phyloP scores from a whole-genome alignment of 2,329 filamentous ascomycete species.

The Aureobasidium sp. region DNA sequence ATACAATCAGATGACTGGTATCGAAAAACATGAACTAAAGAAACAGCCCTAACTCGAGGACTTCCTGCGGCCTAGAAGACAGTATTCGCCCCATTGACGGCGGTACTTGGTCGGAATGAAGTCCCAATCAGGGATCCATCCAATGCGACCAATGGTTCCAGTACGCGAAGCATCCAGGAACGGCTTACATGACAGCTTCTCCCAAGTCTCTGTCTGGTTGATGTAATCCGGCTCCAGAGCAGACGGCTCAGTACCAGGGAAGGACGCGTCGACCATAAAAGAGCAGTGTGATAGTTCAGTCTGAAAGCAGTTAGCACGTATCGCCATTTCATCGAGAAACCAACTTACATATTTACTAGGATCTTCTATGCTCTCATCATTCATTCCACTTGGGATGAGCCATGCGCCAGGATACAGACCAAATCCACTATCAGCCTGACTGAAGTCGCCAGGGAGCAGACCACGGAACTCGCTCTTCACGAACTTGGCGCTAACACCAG shows the following conservation, averaged over 20 bases:
- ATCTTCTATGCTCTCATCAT: slow-evolving; percentile 85
- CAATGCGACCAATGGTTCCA: slow-evolving; percentile 60
- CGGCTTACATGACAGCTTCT: slow-evolving; percentile 61
- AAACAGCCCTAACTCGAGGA: neutral
- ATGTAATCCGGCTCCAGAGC: slow-evolving; percentile 73
- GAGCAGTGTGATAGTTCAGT: slow-evolving; percentile 64
- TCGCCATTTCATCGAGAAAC: neutral
- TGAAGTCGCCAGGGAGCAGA: slow-evolving; percentile 83
- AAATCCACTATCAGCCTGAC: slow-evolving; percentile 59
- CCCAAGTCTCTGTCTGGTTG: slow-evolving; percentile 66
- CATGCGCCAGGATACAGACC: slow-evolving; percentile 78
- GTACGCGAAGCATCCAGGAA: slow-evolving; percentile 79
- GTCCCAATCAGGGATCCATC: slow-evolving; percentile 71
- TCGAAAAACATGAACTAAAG: neutral
- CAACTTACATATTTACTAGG: slow-evolving; percentile 67
- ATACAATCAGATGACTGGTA: slow-evolving; percentile 3
- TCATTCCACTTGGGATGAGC: slow-evolving; percentile 75
- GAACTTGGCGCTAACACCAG: slow-evolving; percentile 79
- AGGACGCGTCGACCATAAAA: slow-evolving; percentile 82
- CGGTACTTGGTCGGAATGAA: slow-evolving; percentile 61
- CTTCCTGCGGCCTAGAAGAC: slow-evolving; percentile 58
- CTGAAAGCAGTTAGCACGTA: slow-evolving; percentile 25
- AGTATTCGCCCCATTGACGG: slow-evolving; percentile 82
- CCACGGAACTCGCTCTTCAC: slow-evolving; percentile 84
- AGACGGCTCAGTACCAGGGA: slow-evolving; percentile 52